Evolutionary conservation across 805 yeast species (phyloP).

Genomic region (Candida adriatica): DNA sequence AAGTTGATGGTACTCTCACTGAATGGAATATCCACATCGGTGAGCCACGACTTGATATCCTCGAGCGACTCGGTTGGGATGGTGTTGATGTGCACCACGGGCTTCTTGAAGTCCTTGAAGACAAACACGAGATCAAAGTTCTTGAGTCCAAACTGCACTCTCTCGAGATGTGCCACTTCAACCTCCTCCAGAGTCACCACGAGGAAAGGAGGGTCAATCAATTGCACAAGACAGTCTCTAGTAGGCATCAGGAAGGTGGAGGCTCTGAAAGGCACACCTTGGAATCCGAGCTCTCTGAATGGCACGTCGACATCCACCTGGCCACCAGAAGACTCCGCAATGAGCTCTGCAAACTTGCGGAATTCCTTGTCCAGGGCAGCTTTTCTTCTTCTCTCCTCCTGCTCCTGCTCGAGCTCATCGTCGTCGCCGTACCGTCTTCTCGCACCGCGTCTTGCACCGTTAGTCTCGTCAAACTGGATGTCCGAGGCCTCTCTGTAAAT

Average conservation of each 20-base stretch:
- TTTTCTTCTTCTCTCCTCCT: conserved; percentile 92
- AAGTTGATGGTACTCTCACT: conserved; percentile 93
- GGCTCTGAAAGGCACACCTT: conserved; percentile 94
- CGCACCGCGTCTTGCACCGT: conserved; percentile 64
- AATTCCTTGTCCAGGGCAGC: conserved; percentile 89
- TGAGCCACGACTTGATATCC: conserved; percentile 91
- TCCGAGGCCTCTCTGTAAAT: conserved; percentile 96
- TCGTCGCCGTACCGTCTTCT: conserved; percentile 88
- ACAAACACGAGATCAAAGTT: conserved; percentile 97
- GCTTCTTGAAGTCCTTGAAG: conserved; percentile 80
- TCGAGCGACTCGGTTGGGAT: conserved; percentile 90
- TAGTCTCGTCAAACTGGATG: conserved; percentile 94
- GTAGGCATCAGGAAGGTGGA: conserved; percentile 95
- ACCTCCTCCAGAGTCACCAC: conserved; percentile 88
- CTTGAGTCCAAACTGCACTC: conserved; percentile 94
- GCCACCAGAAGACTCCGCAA: conserved; percentile 83
- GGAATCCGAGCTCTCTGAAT: conserved; percentile 92
- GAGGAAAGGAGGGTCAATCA: conserved; percentile 90
- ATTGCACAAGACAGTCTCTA: conserved; percentile 90
- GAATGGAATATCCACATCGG: conserved; percentile 94
- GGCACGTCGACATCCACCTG: conserved; percentile 86
- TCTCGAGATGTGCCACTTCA: conserved; percentile 91
- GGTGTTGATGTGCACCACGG: conserved; percentile 90
- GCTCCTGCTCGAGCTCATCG: conserved; percentile 97
- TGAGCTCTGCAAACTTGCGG: conserved; percentile 79